Base-by-base conservation (phyloP, 1,284 basidiomycete genomes). In the Papiliotrema laurentii region DNA sequence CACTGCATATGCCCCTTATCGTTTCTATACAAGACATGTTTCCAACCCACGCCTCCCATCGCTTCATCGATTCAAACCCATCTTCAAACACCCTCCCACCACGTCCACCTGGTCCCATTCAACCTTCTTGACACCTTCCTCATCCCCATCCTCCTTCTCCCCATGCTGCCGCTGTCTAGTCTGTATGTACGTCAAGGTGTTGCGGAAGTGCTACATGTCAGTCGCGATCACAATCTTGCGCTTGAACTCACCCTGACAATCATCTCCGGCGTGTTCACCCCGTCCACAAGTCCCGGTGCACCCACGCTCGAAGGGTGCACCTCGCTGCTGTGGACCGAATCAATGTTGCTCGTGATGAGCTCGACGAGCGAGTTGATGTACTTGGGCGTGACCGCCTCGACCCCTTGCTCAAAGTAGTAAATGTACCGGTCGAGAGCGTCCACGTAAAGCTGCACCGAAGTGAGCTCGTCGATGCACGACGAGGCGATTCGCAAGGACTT, bases 331-430 rank as follows among this genome's bases (percentile, higher is more conserved):
- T 85, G 81, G 58, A 93, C 86, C 55, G 81, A 83, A 74, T 96
- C 91, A 69, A 96, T 89, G 62, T 86, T 89, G 21, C 84, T 84
- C 0, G 89, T 88, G 71, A 96, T 92, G 28, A 96, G 80, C 65
- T 96, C 91, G 21, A 96, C 89, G 40, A 96, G 81, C 53, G 86
- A 89, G 73, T 93, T 94, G 55, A 96, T 85, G 61, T 93, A 96
- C 76, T 93, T 94, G 14, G 92, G 83, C 26, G 89, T 88, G 48
- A 94, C 91, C 19, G 89, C 89, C 51, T 89, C 83, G 19, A 89
- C 88, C 37, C 86, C 87, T 49, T 84, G 87, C 65, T 97, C 92
- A 55, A 94, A 84, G 74, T 94, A 96, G 73, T 90, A 96, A 44
- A 96, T 75, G 69, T 96, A 96, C 51, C 71, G 85, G 70, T 97